Evolutionary conservation across 768 basidiomycete genomes (phyloP).

Genomic region (Trametes cinnabarina): DNA sequence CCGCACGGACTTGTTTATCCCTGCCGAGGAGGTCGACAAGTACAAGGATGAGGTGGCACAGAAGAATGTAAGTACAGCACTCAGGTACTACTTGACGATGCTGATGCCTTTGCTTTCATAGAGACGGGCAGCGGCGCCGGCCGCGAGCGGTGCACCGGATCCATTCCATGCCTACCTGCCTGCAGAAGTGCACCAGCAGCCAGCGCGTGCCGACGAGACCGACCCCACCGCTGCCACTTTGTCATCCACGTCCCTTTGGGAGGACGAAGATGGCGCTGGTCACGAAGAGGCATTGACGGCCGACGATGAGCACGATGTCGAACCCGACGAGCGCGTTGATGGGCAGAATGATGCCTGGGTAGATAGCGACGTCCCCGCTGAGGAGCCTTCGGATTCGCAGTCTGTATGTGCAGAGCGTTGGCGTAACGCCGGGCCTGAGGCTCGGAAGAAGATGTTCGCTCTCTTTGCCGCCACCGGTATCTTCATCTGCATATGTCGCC

Average conservation of each 20-base stretch:
- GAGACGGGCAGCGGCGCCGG: no score
- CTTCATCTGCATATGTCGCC: conserved; percentile 23
- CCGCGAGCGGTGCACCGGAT: no score
- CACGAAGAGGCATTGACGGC: no score
- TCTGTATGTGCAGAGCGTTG: conserved; percentile 20
- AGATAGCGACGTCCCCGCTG: background rate
- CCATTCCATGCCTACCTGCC: no score
- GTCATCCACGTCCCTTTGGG: no score
- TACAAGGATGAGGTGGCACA: no score
- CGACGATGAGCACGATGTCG: background rate
- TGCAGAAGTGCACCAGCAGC: no score
- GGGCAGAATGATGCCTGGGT: background rate
- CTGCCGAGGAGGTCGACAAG: conserved; percentile 1
- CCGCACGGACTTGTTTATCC: conserved; percentile 10
- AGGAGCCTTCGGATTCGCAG: background rate
- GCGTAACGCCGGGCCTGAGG: conserved; percentile 17
- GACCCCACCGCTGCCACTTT: no score
- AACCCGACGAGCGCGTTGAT: background rate
- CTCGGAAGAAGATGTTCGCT: conserved; percentile 23
- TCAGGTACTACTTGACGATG: background rate
- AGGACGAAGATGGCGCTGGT: no score
- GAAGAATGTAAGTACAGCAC: no score
- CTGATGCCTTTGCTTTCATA: no score
- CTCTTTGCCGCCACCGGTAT: conserved; percentile 22
- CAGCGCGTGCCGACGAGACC: no score